Conservation (phyloP, 2,329 filamentous ascomycete species). For the Sporothrix euskadiensis region DNA sequence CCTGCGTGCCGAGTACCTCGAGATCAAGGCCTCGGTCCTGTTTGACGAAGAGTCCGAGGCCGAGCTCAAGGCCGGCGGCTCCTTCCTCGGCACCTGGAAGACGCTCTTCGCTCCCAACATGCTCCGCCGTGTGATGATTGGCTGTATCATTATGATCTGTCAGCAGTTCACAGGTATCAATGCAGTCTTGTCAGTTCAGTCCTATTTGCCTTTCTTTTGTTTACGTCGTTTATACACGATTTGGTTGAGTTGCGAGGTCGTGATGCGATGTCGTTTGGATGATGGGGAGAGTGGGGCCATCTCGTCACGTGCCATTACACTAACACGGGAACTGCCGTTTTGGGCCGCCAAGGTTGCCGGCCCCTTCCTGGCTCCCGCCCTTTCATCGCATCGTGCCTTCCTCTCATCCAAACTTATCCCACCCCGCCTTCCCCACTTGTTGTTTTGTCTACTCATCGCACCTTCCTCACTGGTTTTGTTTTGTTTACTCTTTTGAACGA, state of each 20-base stretch:
- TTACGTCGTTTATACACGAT: not conserved
- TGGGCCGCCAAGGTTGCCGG: not conserved
- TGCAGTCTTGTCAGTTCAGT: constrained; percentile 48
- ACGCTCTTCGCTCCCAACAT: constrained; percentile 60
- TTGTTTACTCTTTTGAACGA: not conserved
- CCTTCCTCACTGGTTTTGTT: not conserved
- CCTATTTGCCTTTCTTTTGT: not conserved
- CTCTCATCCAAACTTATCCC: not conserved
- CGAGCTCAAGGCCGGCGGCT: constrained; percentile 61
- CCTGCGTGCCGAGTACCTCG: constrained; percentile 48
- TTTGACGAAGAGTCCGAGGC: constrained; percentile 78
- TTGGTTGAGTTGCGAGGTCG: not conserved
- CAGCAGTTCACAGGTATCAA: constrained; percentile 56
- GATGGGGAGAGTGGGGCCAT: not conserved
- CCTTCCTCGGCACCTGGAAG: constrained; percentile 69
- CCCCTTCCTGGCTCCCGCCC: not conserved
- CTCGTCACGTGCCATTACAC: not conserved
- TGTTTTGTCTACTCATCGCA: not conserved
- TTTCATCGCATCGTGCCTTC: not conserved
- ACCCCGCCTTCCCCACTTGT: too few species aligned
- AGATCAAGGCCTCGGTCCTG: constrained; percentile 49
- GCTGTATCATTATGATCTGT: constrained; percentile 57
- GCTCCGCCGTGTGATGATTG: constrained; percentile 52
- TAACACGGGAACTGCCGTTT: not conserved
- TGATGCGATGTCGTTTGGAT: not conserved